phyloP scores from a whole-genome alignment of 2,329 filamentous ascomycete species.

The Fusarium verticillioides region DNA sequence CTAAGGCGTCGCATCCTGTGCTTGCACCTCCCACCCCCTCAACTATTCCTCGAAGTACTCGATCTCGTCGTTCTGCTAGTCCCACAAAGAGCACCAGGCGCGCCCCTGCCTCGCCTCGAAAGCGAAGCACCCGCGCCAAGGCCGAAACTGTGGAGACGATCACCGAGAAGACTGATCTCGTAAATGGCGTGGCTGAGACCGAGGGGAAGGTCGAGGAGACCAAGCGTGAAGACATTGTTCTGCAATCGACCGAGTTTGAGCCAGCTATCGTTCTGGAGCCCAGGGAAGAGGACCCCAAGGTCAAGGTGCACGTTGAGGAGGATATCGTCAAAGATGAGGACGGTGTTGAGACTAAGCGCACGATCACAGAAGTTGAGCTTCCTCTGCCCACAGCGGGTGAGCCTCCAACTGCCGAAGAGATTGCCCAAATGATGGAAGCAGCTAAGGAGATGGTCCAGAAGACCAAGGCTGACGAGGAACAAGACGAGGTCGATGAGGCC shows the following conservation, averaged over 20 bases:
- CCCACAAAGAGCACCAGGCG: conserved; percentile 63
- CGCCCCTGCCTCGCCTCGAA: conserved; percentile 63
- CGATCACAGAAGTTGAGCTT: conserved; percentile 80
- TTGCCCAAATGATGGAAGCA: conserved; percentile 83
- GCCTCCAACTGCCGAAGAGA: conserved; percentile 79
- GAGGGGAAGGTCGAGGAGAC: conserved; percentile 40
- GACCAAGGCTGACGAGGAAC: conserved; percentile 54
- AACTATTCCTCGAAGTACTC: conserved; percentile 57
- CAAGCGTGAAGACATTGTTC: conserved; percentile 49
- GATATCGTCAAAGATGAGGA: conserved; percentile 64
- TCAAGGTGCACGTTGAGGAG: conserved; percentile 77
- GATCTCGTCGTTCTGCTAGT: conserved; percentile 67
- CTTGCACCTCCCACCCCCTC: conserved; percentile 63
- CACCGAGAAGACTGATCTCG: conserved; percentile 43
- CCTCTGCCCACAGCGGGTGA: conserved; percentile 69
- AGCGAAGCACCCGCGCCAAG: conserved; percentile 61
- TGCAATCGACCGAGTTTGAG: conserved; percentile 64
- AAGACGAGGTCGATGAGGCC: conserved; percentile 50
- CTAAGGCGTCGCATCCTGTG: conserved; percentile 53
- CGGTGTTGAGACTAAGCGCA: conserved; percentile 75
- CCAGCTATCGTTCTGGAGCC: conserved; percentile 61
- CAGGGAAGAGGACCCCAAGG: conserved; percentile 66
- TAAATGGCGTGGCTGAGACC: conserved; percentile 41
- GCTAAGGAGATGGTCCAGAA: conserved; percentile 90
- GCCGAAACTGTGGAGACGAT: conserved; percentile 51